A percentile compares a stretch with the other conserved stretches of the same genome.
These are phyloP conservation scores for Passalora sequoiae DNA, from an alignment of 2,329 filamentous ascomycete genomes.

Conservation along the genomic window DNA sequence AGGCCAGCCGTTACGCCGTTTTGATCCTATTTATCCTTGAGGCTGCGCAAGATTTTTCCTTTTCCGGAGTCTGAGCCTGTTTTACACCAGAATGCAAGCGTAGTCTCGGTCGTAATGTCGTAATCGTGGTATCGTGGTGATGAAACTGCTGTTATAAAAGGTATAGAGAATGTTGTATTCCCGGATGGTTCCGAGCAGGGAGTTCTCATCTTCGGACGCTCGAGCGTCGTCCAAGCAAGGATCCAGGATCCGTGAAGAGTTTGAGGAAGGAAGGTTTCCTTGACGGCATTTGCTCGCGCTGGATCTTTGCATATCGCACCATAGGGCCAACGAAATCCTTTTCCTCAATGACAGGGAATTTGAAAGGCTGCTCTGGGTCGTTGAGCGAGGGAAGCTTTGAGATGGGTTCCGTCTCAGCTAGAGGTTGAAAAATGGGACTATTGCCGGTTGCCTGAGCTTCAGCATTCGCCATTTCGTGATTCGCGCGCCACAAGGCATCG, in stretches of 20 bases:
- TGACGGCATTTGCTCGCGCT: conserved; percentile 25
- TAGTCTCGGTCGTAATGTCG: conserved; percentile 7
- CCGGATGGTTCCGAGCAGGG: not conserved
- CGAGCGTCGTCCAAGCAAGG: conserved; percentile 22
- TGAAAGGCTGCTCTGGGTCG: conserved; percentile 63
- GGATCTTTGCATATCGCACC: conserved; percentile 49
- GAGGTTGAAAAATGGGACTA: conserved; percentile 37
- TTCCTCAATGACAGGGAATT: conserved; percentile 83
- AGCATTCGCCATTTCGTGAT: conserved; percentile 58
- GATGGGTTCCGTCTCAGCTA: conserved; percentile 50
- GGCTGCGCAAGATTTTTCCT: conserved; percentile 5
- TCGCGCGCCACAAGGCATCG: conserved; percentile 66
- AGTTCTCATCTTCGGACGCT: conserved; percentile 16
- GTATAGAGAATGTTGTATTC: no score
- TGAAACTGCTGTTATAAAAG: not conserved
- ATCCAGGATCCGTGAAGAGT: conserved; percentile 33
- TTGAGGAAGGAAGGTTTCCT: conserved; percentile 31
- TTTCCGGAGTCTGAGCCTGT: not conserved
- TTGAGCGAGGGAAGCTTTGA: conserved; percentile 64
- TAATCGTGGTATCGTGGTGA: conserved; percentile 10
- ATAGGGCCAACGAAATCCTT: conserved; percentile 93
- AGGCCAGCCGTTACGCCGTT: not conserved
- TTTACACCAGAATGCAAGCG: conserved; percentile 6
- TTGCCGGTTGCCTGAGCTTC: conserved; percentile 35
- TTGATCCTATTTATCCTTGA: conserved; percentile 3